phyloP scores from a whole-genome alignment of 148 eudicot genomes.

The Spergularia bocconei region DNA sequence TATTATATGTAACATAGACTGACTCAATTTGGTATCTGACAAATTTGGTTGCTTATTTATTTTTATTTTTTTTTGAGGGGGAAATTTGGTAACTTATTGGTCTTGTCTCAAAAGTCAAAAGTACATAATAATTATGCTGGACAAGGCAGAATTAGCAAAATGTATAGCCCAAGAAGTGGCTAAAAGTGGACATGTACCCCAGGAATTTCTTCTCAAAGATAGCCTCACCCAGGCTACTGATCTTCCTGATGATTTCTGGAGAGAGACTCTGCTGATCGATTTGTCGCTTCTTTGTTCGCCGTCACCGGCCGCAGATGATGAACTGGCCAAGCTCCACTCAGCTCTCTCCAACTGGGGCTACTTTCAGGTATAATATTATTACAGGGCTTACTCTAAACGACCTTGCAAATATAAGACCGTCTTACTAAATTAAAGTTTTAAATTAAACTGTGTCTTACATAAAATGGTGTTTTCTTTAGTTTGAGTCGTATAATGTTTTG shows the following conservation, averaged over 20 bases:
- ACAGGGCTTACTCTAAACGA: no score
- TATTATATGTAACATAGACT: no score
- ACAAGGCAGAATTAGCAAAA: neutral
- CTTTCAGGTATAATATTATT: neutral
- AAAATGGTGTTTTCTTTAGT: no score
- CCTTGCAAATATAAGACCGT: no score
- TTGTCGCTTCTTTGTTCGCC: neutral
- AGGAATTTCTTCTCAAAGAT: neutral
- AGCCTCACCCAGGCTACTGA: neutral
- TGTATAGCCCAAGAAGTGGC: neutral
- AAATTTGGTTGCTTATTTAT: no score
- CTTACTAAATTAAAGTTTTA: no score
- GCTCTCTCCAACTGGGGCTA: conserved; percentile 6
- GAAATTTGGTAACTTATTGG: no score
- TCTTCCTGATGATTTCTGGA: neutral
- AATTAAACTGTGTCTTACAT: no score
- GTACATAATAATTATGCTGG: neutral
- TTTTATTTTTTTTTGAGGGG: no score
- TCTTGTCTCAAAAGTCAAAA: no score
- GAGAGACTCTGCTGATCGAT: neutral
- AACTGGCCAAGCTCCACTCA: neutral
- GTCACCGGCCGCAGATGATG: neutral
- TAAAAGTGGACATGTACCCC: neutral
- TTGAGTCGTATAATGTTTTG: no score
- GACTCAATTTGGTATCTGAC: no score